Evolutionary conservation across 2,329 filamentous ascomycete genomes (phyloP).

Genomic region (Pestalotiopsis sp.): DNA sequence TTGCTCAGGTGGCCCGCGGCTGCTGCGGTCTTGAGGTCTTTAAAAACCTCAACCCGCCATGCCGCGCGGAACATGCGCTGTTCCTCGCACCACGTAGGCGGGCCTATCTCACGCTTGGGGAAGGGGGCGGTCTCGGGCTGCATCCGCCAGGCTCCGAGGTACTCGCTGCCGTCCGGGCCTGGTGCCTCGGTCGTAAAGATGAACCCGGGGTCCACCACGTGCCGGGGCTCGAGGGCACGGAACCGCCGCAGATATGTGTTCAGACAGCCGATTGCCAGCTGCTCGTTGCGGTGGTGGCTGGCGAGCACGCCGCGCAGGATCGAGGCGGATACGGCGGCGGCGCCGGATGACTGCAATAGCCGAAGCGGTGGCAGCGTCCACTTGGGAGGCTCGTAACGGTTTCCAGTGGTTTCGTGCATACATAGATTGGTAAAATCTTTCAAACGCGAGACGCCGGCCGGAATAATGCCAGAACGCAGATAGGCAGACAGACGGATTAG

Average conservation of each 20-base stretch:
- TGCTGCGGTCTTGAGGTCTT: neutral
- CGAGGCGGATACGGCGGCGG: neutral
- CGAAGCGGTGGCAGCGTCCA: neutral
- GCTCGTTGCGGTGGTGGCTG: neutral
- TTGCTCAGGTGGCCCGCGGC: neutral
- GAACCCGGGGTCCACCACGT: neutral
- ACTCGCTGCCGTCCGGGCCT: neutral
- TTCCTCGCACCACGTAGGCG: neutral
- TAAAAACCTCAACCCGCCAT: neutral
- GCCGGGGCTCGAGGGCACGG: neutral
- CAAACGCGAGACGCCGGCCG: neutral
- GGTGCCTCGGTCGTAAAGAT: neutral
- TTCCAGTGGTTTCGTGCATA: neutral
- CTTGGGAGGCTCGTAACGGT: neutral
- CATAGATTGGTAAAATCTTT: neutral
- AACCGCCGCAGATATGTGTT: neutral
- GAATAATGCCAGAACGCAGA: neutral
- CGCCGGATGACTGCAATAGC: neutral
- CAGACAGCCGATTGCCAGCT: neutral
- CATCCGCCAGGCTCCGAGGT: neutral
- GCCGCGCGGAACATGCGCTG: neutral
- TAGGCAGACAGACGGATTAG: neutral
- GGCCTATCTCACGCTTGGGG: neutral
- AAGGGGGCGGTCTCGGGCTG: neutral
- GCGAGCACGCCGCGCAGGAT: neutral